phyloP scores from a whole-genome alignment of 1,284 basidiomycete genomes.

The Hemileia vastatrix region DNA sequence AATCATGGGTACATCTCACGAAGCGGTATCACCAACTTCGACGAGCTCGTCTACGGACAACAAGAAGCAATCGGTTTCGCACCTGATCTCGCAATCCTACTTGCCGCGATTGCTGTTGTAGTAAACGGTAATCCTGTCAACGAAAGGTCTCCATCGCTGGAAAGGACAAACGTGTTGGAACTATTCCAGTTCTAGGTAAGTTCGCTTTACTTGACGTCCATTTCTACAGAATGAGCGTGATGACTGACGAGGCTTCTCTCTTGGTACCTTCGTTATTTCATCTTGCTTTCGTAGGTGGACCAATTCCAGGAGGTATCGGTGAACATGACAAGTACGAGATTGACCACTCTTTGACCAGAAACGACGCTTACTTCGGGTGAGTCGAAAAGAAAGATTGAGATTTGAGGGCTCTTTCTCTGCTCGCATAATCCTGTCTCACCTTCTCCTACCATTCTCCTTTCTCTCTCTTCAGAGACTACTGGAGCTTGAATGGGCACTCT shows the following conservation, averaged over 20 bases:
- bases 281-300: background rate
- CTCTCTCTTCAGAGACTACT: too few relatives aligned
- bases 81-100: conserved; percentile 10
- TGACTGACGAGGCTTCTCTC: too few relatives aligned
- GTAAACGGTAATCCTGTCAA: conserved; percentile 16
- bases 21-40: conserved; percentile 22
- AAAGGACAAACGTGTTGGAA: conserved; percentile 7
- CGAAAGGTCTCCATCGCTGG: conserved; percentile 13
- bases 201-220: too few relatives aligned
- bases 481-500: too few relatives aligned
- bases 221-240: too few relatives aligned
- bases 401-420: too few relatives aligned
- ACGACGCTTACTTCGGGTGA: conserved; percentile 11
- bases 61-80: conserved; percentile 21
- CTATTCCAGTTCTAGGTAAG: conserved; percentile 4
- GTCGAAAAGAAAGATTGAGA: too few relatives aligned
- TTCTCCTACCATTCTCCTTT: too few relatives aligned
- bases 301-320: conserved; percentile 9
- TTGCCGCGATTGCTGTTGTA: conserved; percentile 7
- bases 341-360: conserved; percentile 15
- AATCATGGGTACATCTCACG: conserved; percentile 19
- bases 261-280: too few relatives aligned
- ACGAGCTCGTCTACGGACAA: conserved; percentile 21
- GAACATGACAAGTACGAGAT: conserved; percentile 24
- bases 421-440: too few relatives aligned